phyloP scores from a whole-genome alignment of 352 stramenopile species.

The Pythium sukuiense region DNA sequence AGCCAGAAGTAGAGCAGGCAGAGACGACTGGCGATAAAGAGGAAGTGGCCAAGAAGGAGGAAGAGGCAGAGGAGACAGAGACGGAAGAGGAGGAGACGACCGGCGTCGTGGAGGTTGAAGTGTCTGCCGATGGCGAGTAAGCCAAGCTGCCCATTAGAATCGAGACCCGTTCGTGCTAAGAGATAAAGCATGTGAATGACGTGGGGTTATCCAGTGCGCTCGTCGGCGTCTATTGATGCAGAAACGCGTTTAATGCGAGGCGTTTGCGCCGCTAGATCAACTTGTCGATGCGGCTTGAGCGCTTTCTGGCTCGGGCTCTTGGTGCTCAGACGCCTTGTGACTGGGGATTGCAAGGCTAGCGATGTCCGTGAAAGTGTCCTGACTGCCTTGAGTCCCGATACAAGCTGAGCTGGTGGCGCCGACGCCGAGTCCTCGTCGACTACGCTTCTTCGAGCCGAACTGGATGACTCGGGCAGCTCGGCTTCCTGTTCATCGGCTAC shows the following conservation, averaged over 20 bases:
- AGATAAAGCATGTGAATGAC: background rate
- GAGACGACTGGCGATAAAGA: background rate
- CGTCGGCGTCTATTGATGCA: constrained; percentile 9
- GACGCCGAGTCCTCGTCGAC: background rate
- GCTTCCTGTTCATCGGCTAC: constrained; percentile 31
- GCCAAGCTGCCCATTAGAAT: no score
- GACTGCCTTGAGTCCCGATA: background rate
- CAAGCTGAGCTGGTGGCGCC: constrained; percentile 1
- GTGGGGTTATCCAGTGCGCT: constrained; percentile 10
- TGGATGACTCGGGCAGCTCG: background rate
- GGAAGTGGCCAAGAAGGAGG: background rate
- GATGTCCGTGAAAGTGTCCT: background rate
- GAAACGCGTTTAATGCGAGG: constrained; percentile 23
- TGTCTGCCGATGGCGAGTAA: constrained; percentile 17
- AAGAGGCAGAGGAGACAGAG: background rate
- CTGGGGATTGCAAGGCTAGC: constrained; percentile 20
- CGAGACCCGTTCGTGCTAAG: background rate
- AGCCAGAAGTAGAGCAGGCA: constrained; percentile 1
- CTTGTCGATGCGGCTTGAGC: constrained; percentile 43
- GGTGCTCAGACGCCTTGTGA: constrained; percentile 38
- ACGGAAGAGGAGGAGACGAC: constrained; percentile 12
- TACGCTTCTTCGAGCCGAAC: background rate
- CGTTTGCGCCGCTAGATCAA: constrained; percentile 38
- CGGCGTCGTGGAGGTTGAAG: constrained; percentile 23
- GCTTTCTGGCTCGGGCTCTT: background rate